phyloP scores from a whole-genome alignment of 352 stramenopile genomes.

The Globisporangium radiosum region DNA sequence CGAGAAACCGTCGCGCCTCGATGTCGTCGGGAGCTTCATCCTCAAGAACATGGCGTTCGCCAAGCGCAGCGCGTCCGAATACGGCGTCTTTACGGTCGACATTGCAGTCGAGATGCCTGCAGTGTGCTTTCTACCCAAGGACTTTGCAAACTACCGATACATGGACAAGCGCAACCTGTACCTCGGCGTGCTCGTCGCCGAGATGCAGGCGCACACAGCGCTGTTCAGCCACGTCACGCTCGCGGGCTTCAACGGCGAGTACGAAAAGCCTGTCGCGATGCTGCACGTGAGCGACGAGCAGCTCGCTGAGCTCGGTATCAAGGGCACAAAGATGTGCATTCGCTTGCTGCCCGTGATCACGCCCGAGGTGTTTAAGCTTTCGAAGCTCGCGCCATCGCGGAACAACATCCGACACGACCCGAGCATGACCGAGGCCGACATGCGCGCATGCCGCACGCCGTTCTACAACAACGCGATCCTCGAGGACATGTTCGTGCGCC shows the following conservation, averaged over 20 bases:
- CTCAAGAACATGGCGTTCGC: slow-evolving; percentile 74
- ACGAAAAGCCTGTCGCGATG: slow-evolving; percentile 68
- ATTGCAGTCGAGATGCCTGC: slow-evolving; percentile 77
- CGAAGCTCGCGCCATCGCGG: slow-evolving; percentile 66
- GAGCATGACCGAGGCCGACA: slow-evolving; percentile 64
- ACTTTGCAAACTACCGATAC: slow-evolving; percentile 88
- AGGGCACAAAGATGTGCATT: slow-evolving; percentile 46
- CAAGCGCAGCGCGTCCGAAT: slow-evolving; percentile 39
- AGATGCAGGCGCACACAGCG: slow-evolving; percentile 36
- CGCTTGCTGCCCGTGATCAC: slow-evolving; percentile 69
- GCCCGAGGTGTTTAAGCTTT: slow-evolving; percentile 67
- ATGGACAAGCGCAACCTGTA: slow-evolving; percentile 88
- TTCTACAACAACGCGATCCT: slow-evolving; percentile 89
- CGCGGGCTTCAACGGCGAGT: slow-evolving; percentile 67
- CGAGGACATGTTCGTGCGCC: slow-evolving; percentile 85
- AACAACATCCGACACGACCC: slow-evolving; percentile 85
- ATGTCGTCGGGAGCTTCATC: slow-evolving; percentile 86
- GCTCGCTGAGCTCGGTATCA: slow-evolving; percentile 38
- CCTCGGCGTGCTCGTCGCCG: slow-evolving; percentile 58
- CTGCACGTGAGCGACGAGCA: slow-evolving; percentile 38
- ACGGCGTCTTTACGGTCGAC: slow-evolving; percentile 64
- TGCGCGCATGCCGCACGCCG: slow-evolving; percentile 65
- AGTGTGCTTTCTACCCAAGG: slow-evolving; percentile 80
- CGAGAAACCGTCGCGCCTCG: slow-evolving; percentile 55
- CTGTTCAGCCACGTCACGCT: slow-evolving; percentile 54